These are phyloP conservation scores for Gentiana dahurica DNA, from an alignment of 257 asterid species.

Conservation along the genomic window DNA sequence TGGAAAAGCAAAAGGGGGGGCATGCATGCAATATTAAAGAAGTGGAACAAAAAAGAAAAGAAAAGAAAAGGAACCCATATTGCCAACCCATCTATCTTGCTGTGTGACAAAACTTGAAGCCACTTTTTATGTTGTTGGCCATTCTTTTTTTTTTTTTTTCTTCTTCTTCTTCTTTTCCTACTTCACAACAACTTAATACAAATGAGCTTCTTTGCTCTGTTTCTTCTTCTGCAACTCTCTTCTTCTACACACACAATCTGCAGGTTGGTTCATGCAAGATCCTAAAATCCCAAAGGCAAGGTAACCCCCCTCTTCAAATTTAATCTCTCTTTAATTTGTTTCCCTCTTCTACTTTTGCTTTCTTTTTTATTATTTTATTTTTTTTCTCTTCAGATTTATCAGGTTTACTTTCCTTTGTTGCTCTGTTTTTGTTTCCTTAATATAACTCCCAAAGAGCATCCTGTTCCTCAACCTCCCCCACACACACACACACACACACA, in stretches of 20 bases:
- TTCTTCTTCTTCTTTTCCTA: constrained; percentile 3
- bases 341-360: not conserved
- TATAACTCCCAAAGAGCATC: not conserved
- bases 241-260: constrained; percentile 8
- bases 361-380: not conserved
- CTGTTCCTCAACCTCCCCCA: no score
- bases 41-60: not conserved
- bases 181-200: not conserved
- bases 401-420: no score
- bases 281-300: constrained; percentile 32
- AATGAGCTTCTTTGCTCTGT: constrained; percentile 17
- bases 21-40: constrained; percentile 10
- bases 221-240: constrained; percentile 14
- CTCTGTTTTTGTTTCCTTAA: not conserved
- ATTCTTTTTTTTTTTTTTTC: not conserved
- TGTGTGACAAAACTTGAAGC: constrained; percentile 9
- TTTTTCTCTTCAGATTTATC: not conserved
- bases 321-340: not conserved
- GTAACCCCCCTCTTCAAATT: constrained; percentile 10
- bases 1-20: constrained; percentile 34
- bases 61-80: constrained; percentile 8
- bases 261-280: constrained; percentile 39
- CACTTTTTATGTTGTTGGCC: constrained; percentile 6
- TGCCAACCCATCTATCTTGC: constrained; percentile 27
- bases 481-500: no score